These are phyloP conservation scores for Paracoccidioides brasiliensis DNA, from an alignment of 2,329 filamentous ascomycete genomes.

Conservation along the genomic window DNA sequence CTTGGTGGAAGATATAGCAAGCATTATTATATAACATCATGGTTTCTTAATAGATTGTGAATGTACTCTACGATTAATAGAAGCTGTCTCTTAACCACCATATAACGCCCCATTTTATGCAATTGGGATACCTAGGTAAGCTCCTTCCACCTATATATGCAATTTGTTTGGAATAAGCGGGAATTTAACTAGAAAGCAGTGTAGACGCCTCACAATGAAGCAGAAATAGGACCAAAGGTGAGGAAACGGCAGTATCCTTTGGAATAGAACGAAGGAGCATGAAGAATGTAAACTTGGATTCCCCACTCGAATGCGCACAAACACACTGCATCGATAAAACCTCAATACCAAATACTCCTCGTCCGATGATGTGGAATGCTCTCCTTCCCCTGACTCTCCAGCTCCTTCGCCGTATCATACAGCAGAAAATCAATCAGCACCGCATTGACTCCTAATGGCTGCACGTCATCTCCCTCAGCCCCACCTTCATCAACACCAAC, in stretches of 20 bases:
- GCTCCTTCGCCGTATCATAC: conserved; percentile 84
- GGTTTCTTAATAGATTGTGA: neutral
- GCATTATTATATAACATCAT: neutral
- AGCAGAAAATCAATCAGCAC: conserved; percentile 95
- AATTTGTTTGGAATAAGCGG: neutral
- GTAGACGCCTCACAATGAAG: too few relatives aligned
- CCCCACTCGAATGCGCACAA: too few relatives aligned
- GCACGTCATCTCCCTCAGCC: conserved; percentile 2
- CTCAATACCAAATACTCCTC: conserved; percentile 84
- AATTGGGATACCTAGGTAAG: neutral
- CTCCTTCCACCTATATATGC: neutral
- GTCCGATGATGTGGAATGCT: conserved; percentile 73
- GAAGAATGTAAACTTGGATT: neutral
- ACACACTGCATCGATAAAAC: neutral
- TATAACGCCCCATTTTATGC: neutral
- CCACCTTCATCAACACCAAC: conserved; percentile 6
- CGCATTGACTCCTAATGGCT: conserved; percentile 54
- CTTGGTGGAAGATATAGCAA: too few relatives aligned
- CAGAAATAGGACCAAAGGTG: too few relatives aligned
- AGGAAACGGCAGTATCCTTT: neutral
- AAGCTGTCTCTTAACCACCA: neutral
- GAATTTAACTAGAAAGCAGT: neutral
- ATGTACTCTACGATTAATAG: neutral
- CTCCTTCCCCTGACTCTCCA: conserved; percentile 48
- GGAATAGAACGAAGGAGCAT: neutral